Evolutionary conservation across 2,329 filamentous ascomycete species (phyloP), one percentile per base, ranked within the genome.

Genomic region (Ceratocystiopsis brevicomis): DNA sequence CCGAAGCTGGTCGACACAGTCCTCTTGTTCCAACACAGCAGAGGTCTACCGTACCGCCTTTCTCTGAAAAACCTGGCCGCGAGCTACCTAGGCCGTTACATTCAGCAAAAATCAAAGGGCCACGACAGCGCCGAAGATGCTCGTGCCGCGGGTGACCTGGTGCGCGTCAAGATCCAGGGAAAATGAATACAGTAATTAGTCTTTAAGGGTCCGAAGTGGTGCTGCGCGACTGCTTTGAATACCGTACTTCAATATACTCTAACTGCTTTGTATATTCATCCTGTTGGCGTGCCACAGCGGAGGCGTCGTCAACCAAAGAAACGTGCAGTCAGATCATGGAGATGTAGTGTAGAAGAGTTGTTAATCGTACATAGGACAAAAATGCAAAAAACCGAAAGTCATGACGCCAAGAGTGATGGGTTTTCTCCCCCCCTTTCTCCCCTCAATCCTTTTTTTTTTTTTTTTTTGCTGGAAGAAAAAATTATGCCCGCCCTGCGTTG

Each of bases 91-190:
- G 70, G 77, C 45, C 69, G 78, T 21, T 72, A 78, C 43, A 95
- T 98, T 35, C 90, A 98, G 36, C 25, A 30, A 30, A 30, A 30
- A 30, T 6, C 25, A 30, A 30, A 63, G 17, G 90, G 90, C 0
- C 90, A 98, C 58, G 90, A 98, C 61, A 93, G 84, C 21, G 80
- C 79, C 21, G 90, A 98, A 58, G 90, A 98, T 56, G 85, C 90
- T 0, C 71, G 79, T 39, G 83, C 87, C 0, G 88, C 92, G 0
- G 90, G 88, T 0, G 86, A 96, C 47, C 59, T 98, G 42, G 82
- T 93, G 0, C 66, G 81, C 39, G 67, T 76, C 41, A 82, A 77
- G 57, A 68, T 92, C 6, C 69, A 66, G 42, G 68, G 79, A 44
- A 69, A 75, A 48, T 94, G 85, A 48, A 4, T 59, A 61, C 32